Evolutionary conservation across 805 yeast genomes (phyloP).

Genomic region (Ogataea pini): DNA sequence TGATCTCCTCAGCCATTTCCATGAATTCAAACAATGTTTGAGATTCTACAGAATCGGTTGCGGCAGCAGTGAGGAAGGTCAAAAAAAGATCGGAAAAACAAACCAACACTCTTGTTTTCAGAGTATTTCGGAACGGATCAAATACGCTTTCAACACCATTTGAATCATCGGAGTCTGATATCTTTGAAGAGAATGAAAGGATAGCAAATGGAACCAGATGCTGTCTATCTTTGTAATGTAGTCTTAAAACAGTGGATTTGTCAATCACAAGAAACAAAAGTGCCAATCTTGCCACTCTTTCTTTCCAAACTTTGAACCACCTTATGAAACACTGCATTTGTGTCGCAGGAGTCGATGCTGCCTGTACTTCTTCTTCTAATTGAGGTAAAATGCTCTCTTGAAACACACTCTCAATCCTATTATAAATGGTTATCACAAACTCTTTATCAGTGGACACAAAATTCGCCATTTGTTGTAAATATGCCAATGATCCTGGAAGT

Average conservation of each 20-base stretch:
- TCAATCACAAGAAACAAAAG: constrained; percentile 19
- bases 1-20: constrained; percentile 4
- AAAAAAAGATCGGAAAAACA: constrained; percentile 12
- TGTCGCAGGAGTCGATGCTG: not conserved
- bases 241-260: constrained; percentile 17
- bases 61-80: not conserved
- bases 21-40: constrained; percentile 6
- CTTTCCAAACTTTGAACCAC: constrained; percentile 18
- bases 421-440: constrained; percentile 11
- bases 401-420: constrained; percentile 11
- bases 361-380: constrained; percentile 3
- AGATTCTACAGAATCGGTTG: not conserved
- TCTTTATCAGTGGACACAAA: constrained; percentile 12
- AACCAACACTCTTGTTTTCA: constrained; percentile 13
- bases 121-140: constrained; percentile 12
- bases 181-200: constrained; percentile 9
- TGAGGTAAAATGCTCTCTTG: constrained; percentile 12
- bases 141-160: constrained; percentile 10
- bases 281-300: constrained; percentile 10
- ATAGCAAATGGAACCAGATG: constrained; percentile 12
- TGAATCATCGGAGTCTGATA: constrained; percentile 10
- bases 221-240: not conserved
- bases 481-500: constrained; percentile 14
- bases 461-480: constrained; percentile 14
- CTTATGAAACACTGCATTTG: constrained; percentile 9